Evolutionary conservation across 768 basidiomycete genomes (phyloP).

Genomic region (Lactarius trivialis): DNA sequence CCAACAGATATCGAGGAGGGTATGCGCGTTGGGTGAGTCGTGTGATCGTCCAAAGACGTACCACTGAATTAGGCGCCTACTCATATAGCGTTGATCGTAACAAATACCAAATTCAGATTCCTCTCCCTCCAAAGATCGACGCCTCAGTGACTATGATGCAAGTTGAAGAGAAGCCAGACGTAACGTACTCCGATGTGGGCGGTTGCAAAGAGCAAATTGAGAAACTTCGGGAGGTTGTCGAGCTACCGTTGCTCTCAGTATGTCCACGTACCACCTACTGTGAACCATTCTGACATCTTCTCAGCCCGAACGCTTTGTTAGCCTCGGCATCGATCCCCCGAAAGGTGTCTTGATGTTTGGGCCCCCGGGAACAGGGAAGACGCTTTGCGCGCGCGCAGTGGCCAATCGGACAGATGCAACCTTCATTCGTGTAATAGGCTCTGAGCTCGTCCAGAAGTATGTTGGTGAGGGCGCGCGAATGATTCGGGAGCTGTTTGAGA

Average conservation of each 20-base stretch:
- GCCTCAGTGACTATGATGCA: conserved; percentile 99
- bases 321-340: conserved; percentile 97
- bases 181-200: conserved; percentile 95
- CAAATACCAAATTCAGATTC: conserved; percentile 98
- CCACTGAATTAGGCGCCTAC: neutral
- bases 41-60: conserved; percentile 1
- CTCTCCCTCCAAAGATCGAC: conserved; percentile 96
- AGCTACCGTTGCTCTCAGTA: conserved; percentile 90
- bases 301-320: conserved; percentile 98
- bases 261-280: conserved; percentile 27
- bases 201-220: conserved; percentile 99
- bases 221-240: conserved; percentile 96
- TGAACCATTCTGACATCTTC: neutral
- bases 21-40: conserved; percentile 96
- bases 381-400: conserved; percentile 94
- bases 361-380: conserved; percentile 97
- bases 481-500: conserved; percentile 98
- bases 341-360: conserved; percentile 96
- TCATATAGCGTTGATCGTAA: conserved; percentile 78
- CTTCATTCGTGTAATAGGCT: conserved; percentile 98
- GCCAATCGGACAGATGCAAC: conserved; percentile 98
- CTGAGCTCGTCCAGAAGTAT: conserved; percentile 99
- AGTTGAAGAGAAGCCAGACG: conserved; percentile 97
- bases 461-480: conserved; percentile 98
- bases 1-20: conserved; percentile 99